Conservation (phyloP, 2,329 filamentous ascomycete genomes). For the Lomentospora prolificans region DNA sequence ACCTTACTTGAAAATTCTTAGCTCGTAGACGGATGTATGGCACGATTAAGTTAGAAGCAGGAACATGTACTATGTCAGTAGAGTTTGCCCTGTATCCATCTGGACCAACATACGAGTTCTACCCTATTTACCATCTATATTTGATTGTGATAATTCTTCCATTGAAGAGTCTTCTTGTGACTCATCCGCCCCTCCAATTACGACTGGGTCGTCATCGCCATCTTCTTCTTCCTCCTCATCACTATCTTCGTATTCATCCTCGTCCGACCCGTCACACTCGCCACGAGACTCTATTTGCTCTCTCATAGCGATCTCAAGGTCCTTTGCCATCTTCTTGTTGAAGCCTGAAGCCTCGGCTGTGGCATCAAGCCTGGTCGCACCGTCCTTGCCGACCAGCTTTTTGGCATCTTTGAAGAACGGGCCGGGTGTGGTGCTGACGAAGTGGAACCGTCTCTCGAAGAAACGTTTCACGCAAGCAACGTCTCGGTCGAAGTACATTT, state of each 20-base stretch:
- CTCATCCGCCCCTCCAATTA: constrained; percentile 7
- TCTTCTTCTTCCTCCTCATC: constrained; percentile 22
- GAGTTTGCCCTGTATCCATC: background rate
- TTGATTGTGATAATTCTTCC: background rate
- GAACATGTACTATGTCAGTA: background rate
- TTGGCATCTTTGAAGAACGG: constrained; percentile 80
- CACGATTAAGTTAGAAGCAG: background rate
- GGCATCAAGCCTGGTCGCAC: constrained; percentile 66
- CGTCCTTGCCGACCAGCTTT: constrained; percentile 58
- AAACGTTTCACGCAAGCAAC: constrained; percentile 93
- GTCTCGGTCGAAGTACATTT: constrained; percentile 96
- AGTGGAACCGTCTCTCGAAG: constrained; percentile 82
- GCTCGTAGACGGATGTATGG: background rate
- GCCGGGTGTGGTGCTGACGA: constrained; percentile 69
- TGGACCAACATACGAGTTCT: background rate
- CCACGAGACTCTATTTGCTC: constrained; percentile 52
- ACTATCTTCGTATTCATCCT: constrained; percentile 16
- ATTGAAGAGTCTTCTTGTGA: constrained; percentile 4
- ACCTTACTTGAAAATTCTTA: constrained; percentile 31
- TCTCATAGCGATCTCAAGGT: constrained; percentile 82
- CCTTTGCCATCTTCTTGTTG: constrained; percentile 92
- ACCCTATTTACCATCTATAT: background rate
- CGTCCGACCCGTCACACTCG: constrained; percentile 21
- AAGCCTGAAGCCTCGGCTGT: constrained; percentile 89
- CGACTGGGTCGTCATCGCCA: constrained; percentile 13